A percentile compares a stretch with the other conserved stretches of the same genome.
These are phyloP conservation scores for Massariosphaeria phaeospora DNA, from an alignment of 495 filamentous ascomycete genomes.

Conservation along the genomic window DNA sequence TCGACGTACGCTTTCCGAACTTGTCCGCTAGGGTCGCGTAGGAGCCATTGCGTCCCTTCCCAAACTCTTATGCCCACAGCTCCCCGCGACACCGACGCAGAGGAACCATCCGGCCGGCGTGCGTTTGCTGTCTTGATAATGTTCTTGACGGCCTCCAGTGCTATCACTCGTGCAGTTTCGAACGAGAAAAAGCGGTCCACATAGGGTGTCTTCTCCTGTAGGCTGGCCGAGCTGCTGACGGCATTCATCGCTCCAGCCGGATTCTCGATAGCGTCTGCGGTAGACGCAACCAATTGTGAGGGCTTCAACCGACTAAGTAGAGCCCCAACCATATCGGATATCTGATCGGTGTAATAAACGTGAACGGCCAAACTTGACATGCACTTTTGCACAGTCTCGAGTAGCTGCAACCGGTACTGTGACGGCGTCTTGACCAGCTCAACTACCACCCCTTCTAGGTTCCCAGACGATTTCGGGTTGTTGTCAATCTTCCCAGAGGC, in stretches of 20 bases:
- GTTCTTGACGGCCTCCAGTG: slow-evolving; percentile 73
- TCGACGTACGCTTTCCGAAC: slow-evolving; percentile 81
- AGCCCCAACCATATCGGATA: slow-evolving; percentile 81
- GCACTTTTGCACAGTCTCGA: slow-evolving; percentile 64
- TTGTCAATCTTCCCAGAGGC: slow-evolving; percentile 11
- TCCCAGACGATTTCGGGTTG: slow-evolving; percentile 8
- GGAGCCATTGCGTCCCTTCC: slow-evolving; percentile 87
- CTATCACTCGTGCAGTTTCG: slow-evolving; percentile 65
- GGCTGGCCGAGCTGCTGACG: slow-evolving; percentile 43
- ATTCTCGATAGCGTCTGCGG: slow-evolving; percentile 40
- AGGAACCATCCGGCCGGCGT: slow-evolving; percentile 53
- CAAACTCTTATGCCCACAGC: slow-evolving; percentile 71
- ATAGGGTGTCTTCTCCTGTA: slow-evolving; percentile 43
- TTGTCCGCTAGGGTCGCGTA: slow-evolving; percentile 67
- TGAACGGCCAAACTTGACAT: slow-evolving; percentile 86
- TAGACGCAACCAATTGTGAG: slow-evolving; percentile 41
- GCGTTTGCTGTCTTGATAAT: slow-evolving; percentile 75
- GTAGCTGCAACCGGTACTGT: slow-evolving; percentile 49
- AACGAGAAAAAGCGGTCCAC: slow-evolving; percentile 66
- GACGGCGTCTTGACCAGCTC: slow-evolving; percentile 44
- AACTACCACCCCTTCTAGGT: slow-evolving; percentile 22
- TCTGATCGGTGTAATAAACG: slow-evolving; percentile 90
- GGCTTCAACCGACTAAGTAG: slow-evolving; percentile 74
- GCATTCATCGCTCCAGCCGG: slow-evolving; percentile 36
- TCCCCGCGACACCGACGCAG: slow-evolving; percentile 62